Evolutionary conservation across 2,329 filamentous ascomycete genomes (phyloP).

Genomic region (Rhynchosporium agropyri): DNA sequence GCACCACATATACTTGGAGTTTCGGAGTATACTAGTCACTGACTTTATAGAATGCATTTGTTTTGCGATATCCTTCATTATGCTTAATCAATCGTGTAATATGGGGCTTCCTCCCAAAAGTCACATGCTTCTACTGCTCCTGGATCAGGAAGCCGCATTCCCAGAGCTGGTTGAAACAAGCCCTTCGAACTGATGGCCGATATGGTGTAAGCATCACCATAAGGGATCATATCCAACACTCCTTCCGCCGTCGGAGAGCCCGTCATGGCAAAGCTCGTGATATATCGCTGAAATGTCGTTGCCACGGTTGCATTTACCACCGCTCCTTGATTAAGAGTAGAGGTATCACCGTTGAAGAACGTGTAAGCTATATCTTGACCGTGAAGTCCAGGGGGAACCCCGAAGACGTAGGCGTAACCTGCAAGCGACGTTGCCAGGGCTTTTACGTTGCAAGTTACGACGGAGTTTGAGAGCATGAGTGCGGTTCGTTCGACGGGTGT

Average conservation of each 20-base stretch:
- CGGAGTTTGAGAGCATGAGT: conserved; percentile 48
- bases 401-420: conserved; percentile 55
- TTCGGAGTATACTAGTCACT: background rate
- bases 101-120: conserved; percentile 4
- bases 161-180: conserved; percentile 16
- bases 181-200: conserved; percentile 25
- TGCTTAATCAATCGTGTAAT: background rate
- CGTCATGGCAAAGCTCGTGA: conserved; percentile 42
- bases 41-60: background rate
- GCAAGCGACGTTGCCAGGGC: conserved; percentile 49
- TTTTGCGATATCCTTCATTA: background rate
- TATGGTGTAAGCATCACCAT: conserved; percentile 28
- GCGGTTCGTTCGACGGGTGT: conserved; percentile 48
- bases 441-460: conserved; percentile 55
- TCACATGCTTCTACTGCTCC: background rate
- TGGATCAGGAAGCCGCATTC: conserved; percentile 7
- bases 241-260: conserved; percentile 41
- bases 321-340: conserved; percentile 31
- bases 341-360: conserved; percentile 50
- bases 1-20: background rate
- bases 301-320: conserved; percentile 43
- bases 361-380: conserved; percentile 55
- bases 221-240: conserved; percentile 33
- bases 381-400: conserved; percentile 55
- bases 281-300: conserved; percentile 43